Conservation (phyloP, 441 rosid genomes). For the Erodium moschatum region DNA sequence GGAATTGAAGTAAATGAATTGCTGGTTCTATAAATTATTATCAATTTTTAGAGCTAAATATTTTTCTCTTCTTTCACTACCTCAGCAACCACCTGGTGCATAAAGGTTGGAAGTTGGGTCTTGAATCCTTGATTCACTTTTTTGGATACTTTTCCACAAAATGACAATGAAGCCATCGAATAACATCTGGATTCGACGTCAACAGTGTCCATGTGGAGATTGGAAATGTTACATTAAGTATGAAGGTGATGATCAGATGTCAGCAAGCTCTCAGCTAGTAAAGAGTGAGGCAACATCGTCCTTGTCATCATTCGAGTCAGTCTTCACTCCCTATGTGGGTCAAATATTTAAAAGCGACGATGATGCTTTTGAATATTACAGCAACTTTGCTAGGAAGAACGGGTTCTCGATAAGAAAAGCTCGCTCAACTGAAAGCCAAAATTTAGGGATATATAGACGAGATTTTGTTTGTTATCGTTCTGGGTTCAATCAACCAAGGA, state of each 20-base stretch:
- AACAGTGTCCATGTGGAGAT: constrained; percentile 91
- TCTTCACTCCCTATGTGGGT: constrained; percentile 71
- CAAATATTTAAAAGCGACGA: constrained; percentile 67
- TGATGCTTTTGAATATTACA: constrained; percentile 77
- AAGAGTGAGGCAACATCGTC: constrained; percentile 47
- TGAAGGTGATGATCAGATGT: constrained; percentile 56
- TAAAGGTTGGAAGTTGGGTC: constrained; percentile 7
- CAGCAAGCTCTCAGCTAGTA: constrained; percentile 32
- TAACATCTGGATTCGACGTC: constrained; percentile 70
- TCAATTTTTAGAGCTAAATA: not conserved
- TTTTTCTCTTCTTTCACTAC: constrained; percentile 2
- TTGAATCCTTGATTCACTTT: constrained; percentile 10
- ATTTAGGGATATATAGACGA: constrained; percentile 69
- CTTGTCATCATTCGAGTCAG: constrained; percentile 37
- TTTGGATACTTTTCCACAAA: constrained; percentile 3
- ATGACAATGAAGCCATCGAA: constrained; percentile 47
- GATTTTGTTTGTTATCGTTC: constrained; percentile 94
- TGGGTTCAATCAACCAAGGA: constrained; percentile 75
- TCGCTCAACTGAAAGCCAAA: constrained; percentile 74
- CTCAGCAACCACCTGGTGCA: constrained; percentile 19
- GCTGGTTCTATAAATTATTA: not conserved
- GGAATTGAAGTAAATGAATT: not conserved
- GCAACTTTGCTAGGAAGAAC: constrained; percentile 65
- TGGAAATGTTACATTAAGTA: constrained; percentile 71
- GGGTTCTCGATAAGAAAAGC: constrained; percentile 89